A percentile compares a stretch with the other conserved stretches of the same genome.
Evolutionary conservation across 805 yeast species (phyloP).

Genomic region (Spathaspora boniae): DNA sequence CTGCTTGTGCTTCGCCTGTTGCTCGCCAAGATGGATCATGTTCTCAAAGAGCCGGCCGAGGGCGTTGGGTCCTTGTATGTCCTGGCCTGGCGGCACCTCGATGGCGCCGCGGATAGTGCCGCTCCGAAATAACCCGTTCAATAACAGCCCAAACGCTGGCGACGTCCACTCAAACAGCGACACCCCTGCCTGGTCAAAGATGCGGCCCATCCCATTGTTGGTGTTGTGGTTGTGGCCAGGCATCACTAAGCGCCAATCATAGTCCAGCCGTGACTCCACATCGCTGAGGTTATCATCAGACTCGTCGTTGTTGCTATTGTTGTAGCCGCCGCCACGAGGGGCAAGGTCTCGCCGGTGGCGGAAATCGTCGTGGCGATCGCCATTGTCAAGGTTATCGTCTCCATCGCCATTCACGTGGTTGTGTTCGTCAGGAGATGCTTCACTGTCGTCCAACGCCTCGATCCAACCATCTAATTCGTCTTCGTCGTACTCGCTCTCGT

Average conservation of each 20-base stretch:
- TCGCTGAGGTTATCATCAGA: constrained; percentile 16
- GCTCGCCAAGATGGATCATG: constrained; percentile 14
- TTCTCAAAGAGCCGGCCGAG: constrained; percentile 25
- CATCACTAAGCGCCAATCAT: constrained; percentile 16
- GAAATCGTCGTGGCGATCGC: constrained; percentile 5
- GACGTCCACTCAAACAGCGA: constrained; percentile 10
- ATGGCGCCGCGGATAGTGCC: constrained; percentile 21
- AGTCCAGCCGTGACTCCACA: constrained; percentile 17
- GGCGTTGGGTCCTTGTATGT: constrained; percentile 9
- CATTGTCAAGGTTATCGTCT: constrained; percentile 12
- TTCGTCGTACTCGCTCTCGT: constrained; percentile 32
- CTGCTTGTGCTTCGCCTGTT: constrained; percentile 1
- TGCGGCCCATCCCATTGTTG: constrained; percentile 12
- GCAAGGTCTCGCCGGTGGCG: constrained; percentile 9
- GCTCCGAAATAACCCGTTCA: constrained; percentile 12
- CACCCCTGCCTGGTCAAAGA: constrained; percentile 6
- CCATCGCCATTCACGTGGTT: constrained; percentile 15
- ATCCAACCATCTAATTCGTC: constrained; percentile 41
- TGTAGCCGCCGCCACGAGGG: constrained; percentile 4
- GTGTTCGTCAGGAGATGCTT: constrained; percentile 15
- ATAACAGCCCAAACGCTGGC: constrained; percentile 11
- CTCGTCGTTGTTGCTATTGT: constrained; percentile 17
- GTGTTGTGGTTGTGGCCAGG: too few relatives aligned
- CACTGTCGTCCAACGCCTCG: constrained; percentile 33
- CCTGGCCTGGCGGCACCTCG: constrained; percentile 15